These are phyloP conservation scores for Phytophthora sojae DNA, from an alignment of 352 stramenopile species.

Conservation along the genomic window DNA sequence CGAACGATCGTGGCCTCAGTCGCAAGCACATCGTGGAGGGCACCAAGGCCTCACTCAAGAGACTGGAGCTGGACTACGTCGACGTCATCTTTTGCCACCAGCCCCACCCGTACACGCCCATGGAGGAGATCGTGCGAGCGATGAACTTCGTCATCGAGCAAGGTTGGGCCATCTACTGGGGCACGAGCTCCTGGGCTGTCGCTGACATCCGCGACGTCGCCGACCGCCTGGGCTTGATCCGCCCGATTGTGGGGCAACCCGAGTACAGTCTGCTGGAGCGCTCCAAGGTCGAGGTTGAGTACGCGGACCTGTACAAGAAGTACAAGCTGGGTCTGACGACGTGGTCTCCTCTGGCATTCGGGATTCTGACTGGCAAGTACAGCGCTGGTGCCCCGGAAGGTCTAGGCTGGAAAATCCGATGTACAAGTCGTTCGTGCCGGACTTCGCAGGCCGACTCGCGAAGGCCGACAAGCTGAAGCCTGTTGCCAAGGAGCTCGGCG, in stretches of 20 bases:
- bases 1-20: constrained; percentile 41
- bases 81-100: constrained; percentile 51
- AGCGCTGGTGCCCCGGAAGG: constrained; percentile 37
- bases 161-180: constrained; percentile 38
- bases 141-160: constrained; percentile 57
- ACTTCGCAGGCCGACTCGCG: constrained; percentile 19
- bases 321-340: constrained; percentile 30
- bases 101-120: constrained; percentile 41
- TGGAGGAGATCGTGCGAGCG: constrained; percentile 55
- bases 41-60: constrained; percentile 42
- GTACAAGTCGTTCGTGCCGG: constrained; percentile 11
- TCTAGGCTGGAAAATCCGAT: constrained; percentile 31
- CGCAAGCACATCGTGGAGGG: constrained; percentile 63
- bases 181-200: constrained; percentile 58
- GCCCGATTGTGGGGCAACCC: constrained; percentile 53
- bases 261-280: constrained; percentile 71
- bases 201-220: constrained; percentile 53
- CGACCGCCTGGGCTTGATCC: constrained; percentile 35
- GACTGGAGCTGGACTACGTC: constrained; percentile 44
- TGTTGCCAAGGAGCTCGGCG: constrained; percentile 19
- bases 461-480: constrained; percentile 45
- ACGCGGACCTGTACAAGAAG: constrained; percentile 54
- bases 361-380: constrained; percentile 75
- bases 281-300: constrained; percentile 61
- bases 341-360: constrained; percentile 47